Evolutionary conservation across 805 yeast species (phyloP).

Genomic region (Maudiozyma turicensis): DNA sequence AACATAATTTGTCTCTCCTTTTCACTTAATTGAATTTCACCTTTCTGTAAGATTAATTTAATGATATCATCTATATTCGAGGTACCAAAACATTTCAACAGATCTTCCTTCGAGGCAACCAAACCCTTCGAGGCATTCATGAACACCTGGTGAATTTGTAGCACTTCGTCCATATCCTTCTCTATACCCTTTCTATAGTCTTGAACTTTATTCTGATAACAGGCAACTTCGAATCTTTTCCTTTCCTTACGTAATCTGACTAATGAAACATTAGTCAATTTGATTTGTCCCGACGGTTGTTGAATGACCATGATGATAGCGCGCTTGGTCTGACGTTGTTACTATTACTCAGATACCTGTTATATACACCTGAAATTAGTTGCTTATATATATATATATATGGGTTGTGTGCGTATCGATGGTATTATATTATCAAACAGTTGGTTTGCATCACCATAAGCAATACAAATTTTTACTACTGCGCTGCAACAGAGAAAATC

Average conservation of each 20-base stretch:
- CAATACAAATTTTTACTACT: no score
- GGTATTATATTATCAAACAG: no score
- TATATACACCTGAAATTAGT: not conserved
- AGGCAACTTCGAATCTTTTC: conserved; percentile 88
- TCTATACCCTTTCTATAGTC: conserved; percentile 70
- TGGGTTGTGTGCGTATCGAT: no score
- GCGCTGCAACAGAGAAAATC: no score
- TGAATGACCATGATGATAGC: conserved; percentile 45
- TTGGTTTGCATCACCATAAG: no score
- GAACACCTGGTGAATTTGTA: conserved; percentile 93
- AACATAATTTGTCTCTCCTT: conserved; percentile 77
- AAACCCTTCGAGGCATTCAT: conserved; percentile 89
- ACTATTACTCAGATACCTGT: not conserved
- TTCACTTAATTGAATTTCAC: conserved; percentile 90
- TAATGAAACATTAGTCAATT: conserved; percentile 85
- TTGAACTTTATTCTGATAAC: conserved; percentile 94
- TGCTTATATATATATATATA: not conserved
- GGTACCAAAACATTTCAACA: conserved; percentile 62
- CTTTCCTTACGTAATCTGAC: conserved; percentile 87
- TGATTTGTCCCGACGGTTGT: conserved; percentile 85
- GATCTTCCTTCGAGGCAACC: conserved; percentile 81
- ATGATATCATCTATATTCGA: conserved; percentile 68
- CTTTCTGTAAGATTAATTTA: conserved; percentile 73
- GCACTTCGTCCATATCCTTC: conserved; percentile 88
- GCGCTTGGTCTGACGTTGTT: not conserved